Evolutionary conservation across 305 asterid genomes (phyloP), one percentile per base, ranked within the genome.

Genomic region (Rubia occidens): DNA sequence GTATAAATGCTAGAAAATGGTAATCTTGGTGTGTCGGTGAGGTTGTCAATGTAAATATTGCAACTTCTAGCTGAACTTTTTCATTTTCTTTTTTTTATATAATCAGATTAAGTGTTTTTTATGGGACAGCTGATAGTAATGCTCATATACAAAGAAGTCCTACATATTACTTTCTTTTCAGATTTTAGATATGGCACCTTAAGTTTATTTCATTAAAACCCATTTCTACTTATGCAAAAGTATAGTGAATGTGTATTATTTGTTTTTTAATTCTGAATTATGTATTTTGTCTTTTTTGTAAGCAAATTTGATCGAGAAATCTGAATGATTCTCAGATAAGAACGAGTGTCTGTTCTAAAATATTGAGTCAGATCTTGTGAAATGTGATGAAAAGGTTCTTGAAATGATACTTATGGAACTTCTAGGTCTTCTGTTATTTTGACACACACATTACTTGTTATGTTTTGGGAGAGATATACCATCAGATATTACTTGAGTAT

Each of bases 401-500:
- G 74, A 75, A 59, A 59, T 80, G 80, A 68, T 81, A 66, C 78
- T 83, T 53, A 54, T 83, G 78, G 83, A 83, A 72, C 82, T 83
- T 65, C 87, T 85, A 14, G 77, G 85, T 60, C 85, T 83, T 54
- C 76, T 78, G 51, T 80, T 83, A 74, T 83, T 83, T 68, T 80
- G 6, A 78, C 87, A 17, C 80, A 80, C 58, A 74, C 87, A 35
- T 66, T 83, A 58, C 83, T 83, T 39, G 83, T 80, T 67, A 72
- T 83, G 49, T 80, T 83, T 66, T 81, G 85, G 87, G 85, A 85
- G 83, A 83, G 71, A 81, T 83, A 74, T 83, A 80, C 56, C 77
- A 80, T 68, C 87, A 78, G 87, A 85, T 80, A 77, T 40, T 71
- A 29, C 43, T 45, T 11, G 60, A 44, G 59, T 35, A 54, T 15